phyloP scores from a whole-genome alignment of 2,329 filamentous ascomycete species.

The Talaromyces sp. region DNA sequence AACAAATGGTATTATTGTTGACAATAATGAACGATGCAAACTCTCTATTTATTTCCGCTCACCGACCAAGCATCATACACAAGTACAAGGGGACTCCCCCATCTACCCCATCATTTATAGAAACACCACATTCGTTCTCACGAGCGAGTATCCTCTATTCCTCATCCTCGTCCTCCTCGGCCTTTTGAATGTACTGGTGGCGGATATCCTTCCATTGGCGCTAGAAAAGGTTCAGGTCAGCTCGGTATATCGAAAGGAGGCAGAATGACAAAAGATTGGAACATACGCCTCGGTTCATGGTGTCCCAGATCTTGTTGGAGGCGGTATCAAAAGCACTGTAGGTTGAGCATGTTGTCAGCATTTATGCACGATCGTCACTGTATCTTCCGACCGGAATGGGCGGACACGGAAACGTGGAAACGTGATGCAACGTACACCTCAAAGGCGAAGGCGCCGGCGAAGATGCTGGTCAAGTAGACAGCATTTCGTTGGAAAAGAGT shows the following conservation, averaged over 20 bases:
- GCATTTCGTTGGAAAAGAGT: conserved; percentile 81
- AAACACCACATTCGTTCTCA: not conserved
- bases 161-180: conserved; percentile 61
- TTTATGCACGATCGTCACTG: not conserved
- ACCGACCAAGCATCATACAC: conserved; percentile 12
- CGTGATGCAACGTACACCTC: conserved; percentile 72
- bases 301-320: conserved; percentile 87
- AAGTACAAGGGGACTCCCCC: conserved; percentile 16
- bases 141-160: conserved; percentile 21
- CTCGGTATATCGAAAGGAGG: conserved; percentile 1
- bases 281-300: conserved; percentile 86
- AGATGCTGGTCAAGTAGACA: conserved; percentile 82
- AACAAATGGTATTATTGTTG: conserved; percentile 13
- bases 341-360: conserved; percentile 2
- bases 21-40: conserved; percentile 10
- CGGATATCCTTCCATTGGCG: conserved; percentile 99
- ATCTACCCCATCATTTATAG: conserved; percentile 18
- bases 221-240: conserved; percentile 48
- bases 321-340: conserved; percentile 74
- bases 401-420: not conserved
- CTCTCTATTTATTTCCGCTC: conserved; percentile 13
- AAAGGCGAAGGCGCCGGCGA: conserved; percentile 81
- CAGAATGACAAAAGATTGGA: not conserved
- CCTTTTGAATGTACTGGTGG: conserved; percentile 72
- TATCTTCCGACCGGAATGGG: not conserved